phyloP scores from a whole-genome alignment of 257 asterid species.

The Nicotiana tomentosiformis region DNA sequence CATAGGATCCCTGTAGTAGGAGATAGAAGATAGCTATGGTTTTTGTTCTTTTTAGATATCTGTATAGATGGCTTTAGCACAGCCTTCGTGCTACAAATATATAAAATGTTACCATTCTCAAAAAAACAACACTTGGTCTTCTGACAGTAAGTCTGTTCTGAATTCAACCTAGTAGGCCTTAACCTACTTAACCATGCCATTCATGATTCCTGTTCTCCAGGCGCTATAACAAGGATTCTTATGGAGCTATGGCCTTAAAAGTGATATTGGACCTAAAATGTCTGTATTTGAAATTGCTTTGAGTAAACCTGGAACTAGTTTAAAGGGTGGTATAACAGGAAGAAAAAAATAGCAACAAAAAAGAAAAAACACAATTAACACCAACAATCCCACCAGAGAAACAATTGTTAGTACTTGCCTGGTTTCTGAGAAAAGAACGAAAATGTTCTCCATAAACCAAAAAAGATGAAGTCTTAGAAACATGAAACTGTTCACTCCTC shows the following conservation, averaged over 20 bases:
- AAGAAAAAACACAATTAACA: not conserved
- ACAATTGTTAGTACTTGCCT: not conserved
- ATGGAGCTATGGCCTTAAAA: not conserved
- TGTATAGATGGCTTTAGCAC: too few relatives aligned
- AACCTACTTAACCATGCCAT: not conserved
- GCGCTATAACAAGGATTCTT: not conserved
- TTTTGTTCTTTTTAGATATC: too few relatives aligned
- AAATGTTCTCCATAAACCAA: not conserved
- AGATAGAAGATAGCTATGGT: too few relatives aligned
- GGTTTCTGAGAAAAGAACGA: not conserved
- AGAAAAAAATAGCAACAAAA: not conserved
- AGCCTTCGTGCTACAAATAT: too few relatives aligned
- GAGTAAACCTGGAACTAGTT: not conserved
- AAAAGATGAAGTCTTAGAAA: not conserved
- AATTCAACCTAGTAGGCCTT: not conserved
- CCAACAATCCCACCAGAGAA: not conserved
- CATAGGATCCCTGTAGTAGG: too few relatives aligned
- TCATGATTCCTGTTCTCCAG: not conserved
- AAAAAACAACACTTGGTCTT: not conserved
- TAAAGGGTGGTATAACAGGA: not conserved
- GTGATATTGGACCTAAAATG: not conserved
- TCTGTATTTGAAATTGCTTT: not conserved
- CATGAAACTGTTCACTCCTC: not conserved
- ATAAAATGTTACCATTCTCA: too few relatives aligned
- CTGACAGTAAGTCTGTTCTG: not conserved